Evolutionary conservation across 495 filamentous ascomycete genomes (phyloP).

Genomic region (Aspergillus heteromorphus): DNA sequence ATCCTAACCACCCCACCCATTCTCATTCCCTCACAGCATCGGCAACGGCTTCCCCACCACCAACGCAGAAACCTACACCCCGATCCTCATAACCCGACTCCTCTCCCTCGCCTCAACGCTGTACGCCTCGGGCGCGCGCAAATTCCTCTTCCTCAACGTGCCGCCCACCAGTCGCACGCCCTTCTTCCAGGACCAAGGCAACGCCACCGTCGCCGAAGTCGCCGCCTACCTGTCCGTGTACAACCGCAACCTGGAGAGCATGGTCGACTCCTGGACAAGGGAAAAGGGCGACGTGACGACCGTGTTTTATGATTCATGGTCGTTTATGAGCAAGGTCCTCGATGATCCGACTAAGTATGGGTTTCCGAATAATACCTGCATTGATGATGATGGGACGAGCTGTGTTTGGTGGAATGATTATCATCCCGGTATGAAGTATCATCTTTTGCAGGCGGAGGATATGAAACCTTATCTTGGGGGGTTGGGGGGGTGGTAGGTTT

Average conservation of each 20-base stretch:
- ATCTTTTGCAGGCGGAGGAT: slow-evolving; percentile 32
- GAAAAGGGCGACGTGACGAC: slow-evolving; percentile 20
- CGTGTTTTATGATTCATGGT: slow-evolving; percentile 30
- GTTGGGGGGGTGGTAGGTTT: slow-evolving; percentile 28
- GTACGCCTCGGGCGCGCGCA: slow-evolving; percentile 61
- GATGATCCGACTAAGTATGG: slow-evolving; percentile 45
- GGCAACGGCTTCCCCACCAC: slow-evolving; percentile 56
- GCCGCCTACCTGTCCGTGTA: slow-evolving; percentile 29
- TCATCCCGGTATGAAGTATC: slow-evolving; percentile 34
- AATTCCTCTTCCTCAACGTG: slow-evolving; percentile 71
- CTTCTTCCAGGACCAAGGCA: slow-evolving; percentile 31
- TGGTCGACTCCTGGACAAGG: slow-evolving; percentile 22
- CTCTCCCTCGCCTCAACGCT: slow-evolving; percentile 49
- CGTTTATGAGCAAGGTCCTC: slow-evolving; percentile 47
- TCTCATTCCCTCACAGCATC: slow-evolving; percentile 29
- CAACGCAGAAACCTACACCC: slow-evolving; percentile 39
- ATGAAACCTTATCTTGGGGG: slow-evolving; percentile 27
- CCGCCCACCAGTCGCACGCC: slow-evolving; percentile 68
- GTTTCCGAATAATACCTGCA: slow-evolving; percentile 26
- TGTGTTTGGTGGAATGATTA: slow-evolving; percentile 42
- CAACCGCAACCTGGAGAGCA: slow-evolving; percentile 22
- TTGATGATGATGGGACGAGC: slow-evolving; percentile 25
- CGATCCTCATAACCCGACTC: slow-evolving; percentile 54
- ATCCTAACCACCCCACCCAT: background rate
- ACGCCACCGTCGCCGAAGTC: slow-evolving; percentile 17